Evolutionary conservation across 2,329 filamentous ascomycete genomes (phyloP).

Genomic region (Fusarium marasasianum): DNA sequence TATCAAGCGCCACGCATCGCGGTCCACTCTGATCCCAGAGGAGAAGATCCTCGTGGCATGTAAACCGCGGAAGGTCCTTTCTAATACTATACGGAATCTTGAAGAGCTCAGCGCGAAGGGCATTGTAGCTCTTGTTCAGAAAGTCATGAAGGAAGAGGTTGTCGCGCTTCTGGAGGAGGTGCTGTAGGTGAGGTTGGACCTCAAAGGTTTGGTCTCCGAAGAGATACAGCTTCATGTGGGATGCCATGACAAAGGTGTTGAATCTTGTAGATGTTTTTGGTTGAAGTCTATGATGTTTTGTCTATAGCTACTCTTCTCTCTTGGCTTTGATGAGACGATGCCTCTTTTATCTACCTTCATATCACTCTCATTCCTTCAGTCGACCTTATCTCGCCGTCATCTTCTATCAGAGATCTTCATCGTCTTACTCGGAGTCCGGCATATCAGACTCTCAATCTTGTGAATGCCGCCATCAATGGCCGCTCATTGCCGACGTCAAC

Average conservation of each 20-base stretch:
- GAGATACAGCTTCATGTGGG: constrained; percentile 24
- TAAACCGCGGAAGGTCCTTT: constrained; percentile 31
- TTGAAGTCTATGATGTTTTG: constrained; percentile 21
- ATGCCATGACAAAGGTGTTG: constrained; percentile 32
- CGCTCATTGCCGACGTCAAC: background rate
- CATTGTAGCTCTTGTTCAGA: constrained; percentile 27
- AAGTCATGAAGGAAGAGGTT: constrained; percentile 37
- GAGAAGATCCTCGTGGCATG: constrained; percentile 31
- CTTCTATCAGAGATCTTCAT: background rate
- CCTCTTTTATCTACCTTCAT: constrained; percentile 12
- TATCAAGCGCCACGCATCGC: constrained; percentile 33
- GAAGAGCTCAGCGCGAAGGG: constrained; percentile 26
- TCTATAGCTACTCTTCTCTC: background rate
- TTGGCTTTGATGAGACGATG: background rate
- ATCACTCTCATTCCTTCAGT: background rate
- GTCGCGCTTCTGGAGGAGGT: constrained; percentile 30
- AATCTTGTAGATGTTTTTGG: constrained; percentile 20
- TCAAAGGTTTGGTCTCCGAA: constrained; percentile 37
- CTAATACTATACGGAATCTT: constrained; percentile 20
- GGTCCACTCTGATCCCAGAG: constrained; percentile 28
- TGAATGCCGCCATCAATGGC: background rate
- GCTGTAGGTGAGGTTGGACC: constrained; percentile 24
- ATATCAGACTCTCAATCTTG: background rate
- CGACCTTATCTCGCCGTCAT: background rate
- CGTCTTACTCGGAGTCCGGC: constrained; percentile 10